Base-by-base conservation (phyloP, 495 filamentous ascomycete species). In the Penicillium pulvis region DNA sequence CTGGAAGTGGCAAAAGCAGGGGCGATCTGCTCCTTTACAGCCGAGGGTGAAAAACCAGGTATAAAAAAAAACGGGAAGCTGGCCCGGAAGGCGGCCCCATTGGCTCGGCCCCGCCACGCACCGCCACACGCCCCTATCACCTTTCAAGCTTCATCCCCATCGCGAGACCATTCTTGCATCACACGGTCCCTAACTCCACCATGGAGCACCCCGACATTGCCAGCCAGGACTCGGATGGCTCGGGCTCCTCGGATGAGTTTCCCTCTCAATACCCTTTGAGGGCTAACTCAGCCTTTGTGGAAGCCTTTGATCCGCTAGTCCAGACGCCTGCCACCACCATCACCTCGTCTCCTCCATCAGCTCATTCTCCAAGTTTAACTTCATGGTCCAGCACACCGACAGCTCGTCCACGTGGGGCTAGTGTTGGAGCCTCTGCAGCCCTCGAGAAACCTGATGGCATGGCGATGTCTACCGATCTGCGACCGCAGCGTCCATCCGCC, bases 151-250 rank as follows among this genome's bases (percentile, higher is more conserved):
- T 46, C 58, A 47, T 56, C 53, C 52, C 41, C 57, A 50, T 48
- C 47, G 56, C 42, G 14, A 33, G 46, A 49, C 16, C 46, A n/a
- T 60, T 58, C 54, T 26, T 44, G 43, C 65, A 63, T 61, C 60
- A 61, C 58, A 59, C 62, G 62, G 58, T 43, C 55, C 33, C 39
- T 41, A 41, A n/a, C 39, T 41, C 39, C 67, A 70, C 71, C 66
- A 81, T 83, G 79, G 83, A 85, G 71, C 81, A 83, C 48, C 78
- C 85, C 49, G 80, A 79, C 66, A 64, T 76, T 74, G 52, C 72
- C 71, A 67, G 79, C 71, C 61, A 84, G 67, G 88, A 90, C 66
- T 89, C 86, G 24, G 86, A 85, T 41, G 84, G 79, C 57, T 87
- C 86, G 31, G 82, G 76, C 41, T 86, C 84, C 6, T 89, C 86